These are phyloP conservation scores for Pulveroboletus ravenelii DNA, from an alignment of 768 basidiomycete genomes.

Conservation along the genomic window DNA sequence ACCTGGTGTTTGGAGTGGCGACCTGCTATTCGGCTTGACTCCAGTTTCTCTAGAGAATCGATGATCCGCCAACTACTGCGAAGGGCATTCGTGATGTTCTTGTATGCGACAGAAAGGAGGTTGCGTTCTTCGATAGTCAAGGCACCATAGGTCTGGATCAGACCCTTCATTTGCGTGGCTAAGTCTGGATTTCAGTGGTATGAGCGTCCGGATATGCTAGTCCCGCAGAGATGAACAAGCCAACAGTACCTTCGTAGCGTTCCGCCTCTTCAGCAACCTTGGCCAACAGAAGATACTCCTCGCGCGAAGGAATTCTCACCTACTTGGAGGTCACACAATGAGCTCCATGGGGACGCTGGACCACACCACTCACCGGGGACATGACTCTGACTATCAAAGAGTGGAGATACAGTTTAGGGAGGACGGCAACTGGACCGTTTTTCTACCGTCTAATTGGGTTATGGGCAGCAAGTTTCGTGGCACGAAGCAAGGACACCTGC, in stretches of 20 bases:
- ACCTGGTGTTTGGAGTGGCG: conserved; percentile 41
- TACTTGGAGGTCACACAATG: conserved; percentile 8
- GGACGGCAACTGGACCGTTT: conserved; percentile 17
- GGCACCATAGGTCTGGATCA: conserved; percentile 62
- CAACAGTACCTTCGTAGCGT: conserved; percentile 70
- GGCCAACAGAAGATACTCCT: conserved; percentile 56
- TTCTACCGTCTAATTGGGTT: conserved; percentile 29
- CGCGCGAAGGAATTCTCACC: conserved; percentile 32
- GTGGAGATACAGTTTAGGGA: conserved; percentile 4
- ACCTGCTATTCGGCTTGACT: conserved; percentile 29
- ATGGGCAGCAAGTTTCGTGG: conserved; percentile 26
- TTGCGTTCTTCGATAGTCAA: conserved; percentile 85
- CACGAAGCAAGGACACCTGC: conserved; percentile 8
- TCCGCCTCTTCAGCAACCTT: conserved; percentile 86
- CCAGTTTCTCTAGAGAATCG: conserved; percentile 69
- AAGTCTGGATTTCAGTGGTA: conserved; percentile 49
- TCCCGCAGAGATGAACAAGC: not conserved
- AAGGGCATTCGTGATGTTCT: conserved; percentile 80
- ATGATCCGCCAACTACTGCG: conserved; percentile 83
- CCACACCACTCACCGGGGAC: conserved; percentile 28
- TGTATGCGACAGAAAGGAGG: conserved; percentile 84
- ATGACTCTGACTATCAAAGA: conserved; percentile 12
- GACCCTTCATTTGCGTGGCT: conserved; percentile 70
- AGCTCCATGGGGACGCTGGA: not conserved
- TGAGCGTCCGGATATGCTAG: conserved; percentile 3